Conservation (phyloP, 2,329 filamentous ascomycete species). For the Verruconis gallopava region DNA sequence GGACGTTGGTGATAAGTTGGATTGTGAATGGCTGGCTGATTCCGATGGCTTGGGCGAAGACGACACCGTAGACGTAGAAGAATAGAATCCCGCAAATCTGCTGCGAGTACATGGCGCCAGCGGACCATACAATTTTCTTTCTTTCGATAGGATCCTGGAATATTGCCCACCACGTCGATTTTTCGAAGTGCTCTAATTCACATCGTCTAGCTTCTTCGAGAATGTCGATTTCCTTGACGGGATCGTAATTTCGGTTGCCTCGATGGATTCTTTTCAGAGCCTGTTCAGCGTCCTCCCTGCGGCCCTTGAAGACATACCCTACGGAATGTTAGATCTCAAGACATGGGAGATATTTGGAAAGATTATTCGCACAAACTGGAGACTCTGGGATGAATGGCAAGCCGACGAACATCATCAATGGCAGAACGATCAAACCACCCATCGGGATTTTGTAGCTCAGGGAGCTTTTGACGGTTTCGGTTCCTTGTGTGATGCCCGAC, state of each 20-base stretch:
- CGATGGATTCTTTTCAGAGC: constrained; percentile 2
- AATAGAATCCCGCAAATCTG: constrained; percentile 36
- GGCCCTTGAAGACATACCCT: not conserved
- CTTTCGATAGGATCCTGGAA: not conserved
- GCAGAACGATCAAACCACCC: not conserved
- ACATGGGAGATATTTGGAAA: too few species aligned
- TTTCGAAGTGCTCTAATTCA: not conserved
- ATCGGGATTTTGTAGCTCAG: not conserved
- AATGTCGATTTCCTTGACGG: constrained; percentile 29
- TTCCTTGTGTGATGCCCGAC: not conserved
- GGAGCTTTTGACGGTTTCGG: not conserved
- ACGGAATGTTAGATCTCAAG: too few species aligned
- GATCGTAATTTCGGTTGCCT: not conserved
- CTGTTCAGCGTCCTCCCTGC: not conserved
- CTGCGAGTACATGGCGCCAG: constrained; percentile 31
- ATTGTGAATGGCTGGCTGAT: not conserved
- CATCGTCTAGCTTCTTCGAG: not conserved
- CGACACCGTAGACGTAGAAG: constrained; percentile 15
- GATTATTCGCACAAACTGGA: too few species aligned
- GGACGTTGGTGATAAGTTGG: not conserved
- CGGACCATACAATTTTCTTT: constrained; percentile 32
- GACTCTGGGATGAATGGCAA: constrained; percentile 2
- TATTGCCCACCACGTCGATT: not conserved
- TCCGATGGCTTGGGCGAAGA: constrained; percentile 12
- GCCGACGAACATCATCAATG: not conserved